phyloP scores from a whole-genome alignment of 1,139 yeast genomes.

The Nakaseomyces sp. region DNA sequence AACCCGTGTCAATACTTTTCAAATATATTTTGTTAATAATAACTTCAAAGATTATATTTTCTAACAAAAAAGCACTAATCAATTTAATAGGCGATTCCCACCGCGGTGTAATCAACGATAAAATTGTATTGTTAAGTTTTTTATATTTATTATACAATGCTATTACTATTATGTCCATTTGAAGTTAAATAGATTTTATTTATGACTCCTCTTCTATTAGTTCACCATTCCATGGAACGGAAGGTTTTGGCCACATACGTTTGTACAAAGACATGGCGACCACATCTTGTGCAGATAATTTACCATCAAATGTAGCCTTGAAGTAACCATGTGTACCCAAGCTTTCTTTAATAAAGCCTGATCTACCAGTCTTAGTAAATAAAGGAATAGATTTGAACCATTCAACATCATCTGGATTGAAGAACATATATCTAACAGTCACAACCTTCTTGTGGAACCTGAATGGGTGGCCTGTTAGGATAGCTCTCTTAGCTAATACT shows the following conservation, averaged over 20 bases:
- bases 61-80: no score
- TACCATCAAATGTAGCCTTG: slow-evolving; percentile 92
- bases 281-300: slow-evolving; percentile 82
- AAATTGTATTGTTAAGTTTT: no score
- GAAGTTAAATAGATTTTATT: no score
- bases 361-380: slow-evolving; percentile 84
- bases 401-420: slow-evolving; percentile 78
- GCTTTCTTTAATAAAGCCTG: slow-evolving; percentile 89
- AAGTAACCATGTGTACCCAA: slow-evolving; percentile 98
- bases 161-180: no score
- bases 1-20: no score
- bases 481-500: slow-evolving; percentile 76
- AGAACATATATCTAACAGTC: slow-evolving; percentile 95
- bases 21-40: no score
- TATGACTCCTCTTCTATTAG: background rate
- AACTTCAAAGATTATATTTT: no score
- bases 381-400: slow-evolving; percentile 90
- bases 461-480: slow-evolving; percentile 89
- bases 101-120: no score
- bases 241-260: slow-evolving; percentile 75
- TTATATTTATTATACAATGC: background rate
- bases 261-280: slow-evolving; percentile 91
- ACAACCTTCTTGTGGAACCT: slow-evolving; percentile 90
- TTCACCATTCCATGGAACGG: slow-evolving; percentile 22
- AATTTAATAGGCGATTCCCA: no score